Percentiles rank a stretch among this genome's conserved stretches.
These are phyloP conservation scores for Tricholoma bakamatsutake DNA, from an alignment of 768 basidiomycete species.

Conservation along the genomic window DNA sequence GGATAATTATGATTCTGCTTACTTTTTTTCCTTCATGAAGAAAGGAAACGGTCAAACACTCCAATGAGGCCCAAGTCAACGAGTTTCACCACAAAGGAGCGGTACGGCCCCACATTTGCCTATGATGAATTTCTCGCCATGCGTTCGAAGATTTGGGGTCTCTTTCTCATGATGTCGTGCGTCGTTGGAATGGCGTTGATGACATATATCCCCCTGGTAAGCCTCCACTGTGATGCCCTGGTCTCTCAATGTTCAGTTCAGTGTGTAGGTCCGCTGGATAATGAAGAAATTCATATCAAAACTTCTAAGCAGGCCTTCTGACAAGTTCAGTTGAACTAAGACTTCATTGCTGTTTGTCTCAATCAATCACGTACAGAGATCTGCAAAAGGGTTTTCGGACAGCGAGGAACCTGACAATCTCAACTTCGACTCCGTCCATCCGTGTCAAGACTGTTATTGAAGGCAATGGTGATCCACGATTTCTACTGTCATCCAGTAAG, in stretches of 20 bases:
- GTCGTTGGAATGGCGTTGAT: conserved; percentile 29
- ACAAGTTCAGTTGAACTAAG: conserved; percentile 41
- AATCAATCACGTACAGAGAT: conserved; percentile 27
- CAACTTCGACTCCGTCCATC: conserved; percentile 39
- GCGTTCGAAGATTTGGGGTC: conserved; percentile 32
- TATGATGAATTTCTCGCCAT: conserved; percentile 68
- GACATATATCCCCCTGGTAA: conserved; percentile 33
- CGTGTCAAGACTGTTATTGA: conserved; percentile 57
- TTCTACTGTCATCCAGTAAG: conserved; percentile 51
- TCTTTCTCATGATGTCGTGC: conserved; percentile 32
- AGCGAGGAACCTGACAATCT: conserved; percentile 67
- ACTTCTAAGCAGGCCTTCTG: conserved; percentile 58
- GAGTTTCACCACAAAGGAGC: conserved; percentile 19
- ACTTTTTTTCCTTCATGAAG: neutral
- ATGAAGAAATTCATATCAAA: conserved; percentile 43
- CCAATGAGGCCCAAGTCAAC: too few species aligned
- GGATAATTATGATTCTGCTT: neutral
- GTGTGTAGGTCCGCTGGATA: conserved; percentile 50
- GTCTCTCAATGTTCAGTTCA: neutral
- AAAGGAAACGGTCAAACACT: neutral
- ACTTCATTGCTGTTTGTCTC: neutral
- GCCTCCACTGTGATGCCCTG: conserved; percentile 6
- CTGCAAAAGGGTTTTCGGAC: conserved; percentile 56
- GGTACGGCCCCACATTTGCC: conserved; percentile 67
- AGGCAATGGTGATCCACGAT: conserved; percentile 76